Conservation (phyloP, 768 basidiomycete species). For the Agrocybe chaxingu region DNA sequence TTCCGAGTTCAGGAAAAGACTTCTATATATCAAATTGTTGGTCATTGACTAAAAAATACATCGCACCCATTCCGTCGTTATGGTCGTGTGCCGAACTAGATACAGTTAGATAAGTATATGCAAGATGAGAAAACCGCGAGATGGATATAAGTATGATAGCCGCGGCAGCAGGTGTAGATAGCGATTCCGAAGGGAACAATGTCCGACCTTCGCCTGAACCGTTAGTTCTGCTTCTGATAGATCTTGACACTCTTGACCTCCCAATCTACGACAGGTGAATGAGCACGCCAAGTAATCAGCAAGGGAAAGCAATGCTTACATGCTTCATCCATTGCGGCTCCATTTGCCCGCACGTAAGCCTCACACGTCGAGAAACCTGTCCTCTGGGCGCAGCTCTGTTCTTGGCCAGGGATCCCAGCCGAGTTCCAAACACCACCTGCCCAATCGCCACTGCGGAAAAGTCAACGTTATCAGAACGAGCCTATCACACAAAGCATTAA, state of each 20-base stretch:
- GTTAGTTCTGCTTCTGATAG: slow-evolving; percentile 44
- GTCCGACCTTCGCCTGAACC: not conserved
- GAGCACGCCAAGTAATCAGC: not conserved
- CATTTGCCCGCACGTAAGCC: slow-evolving; percentile 71
- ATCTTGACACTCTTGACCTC: slow-evolving; percentile 75
- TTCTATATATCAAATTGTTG: too few species aligned
- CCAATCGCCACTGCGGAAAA: slow-evolving; percentile 73
- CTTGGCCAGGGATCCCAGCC: slow-evolving; percentile 79
- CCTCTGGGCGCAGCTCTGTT: slow-evolving; percentile 76
- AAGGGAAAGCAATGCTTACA: slow-evolving; percentile 49
- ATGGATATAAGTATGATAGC: too few species aligned
- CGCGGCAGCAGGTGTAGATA: too few species aligned
- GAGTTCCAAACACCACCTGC: slow-evolving; percentile 74
- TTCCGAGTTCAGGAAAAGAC: too few species aligned
- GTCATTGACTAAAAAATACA: too few species aligned
- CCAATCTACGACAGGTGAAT: slow-evolving; percentile 57
- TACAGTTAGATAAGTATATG: not conserved
- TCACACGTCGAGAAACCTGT: slow-evolving; percentile 84
- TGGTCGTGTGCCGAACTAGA: not conserved
- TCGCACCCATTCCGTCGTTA: too few species aligned
- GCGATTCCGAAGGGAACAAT: too few species aligned
- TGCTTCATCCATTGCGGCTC: slow-evolving; percentile 68
- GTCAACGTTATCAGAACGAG: too few species aligned
- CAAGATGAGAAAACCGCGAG: too few species aligned
- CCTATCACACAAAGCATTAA: not conserved